Base-by-base conservation (phyloP, 73 alveolate species). In the Uronychia setigera region DNA sequence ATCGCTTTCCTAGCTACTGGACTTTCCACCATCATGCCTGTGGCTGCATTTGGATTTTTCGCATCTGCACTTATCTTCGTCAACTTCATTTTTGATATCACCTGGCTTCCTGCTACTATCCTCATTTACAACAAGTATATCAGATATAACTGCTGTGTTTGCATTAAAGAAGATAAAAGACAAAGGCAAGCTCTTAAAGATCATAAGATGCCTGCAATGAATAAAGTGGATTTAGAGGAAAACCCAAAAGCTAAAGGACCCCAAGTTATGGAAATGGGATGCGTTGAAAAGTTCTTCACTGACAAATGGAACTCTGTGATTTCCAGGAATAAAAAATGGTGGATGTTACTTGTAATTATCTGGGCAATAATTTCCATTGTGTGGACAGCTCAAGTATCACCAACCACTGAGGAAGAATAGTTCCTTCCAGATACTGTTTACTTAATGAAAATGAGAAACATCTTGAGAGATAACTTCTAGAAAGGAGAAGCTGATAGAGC, bases 1-100 rank as follows among this genome's bases (percentile, higher is more conserved):
- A 33, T 80, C 32, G 46, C 87, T 11, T 80, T 80, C 87, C 59
- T 80, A 25, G 78, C 87, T 27, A 35, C 78, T 28, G 87, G 87
- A n/a, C 32, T 80, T 30, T 80, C 80, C 9, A 26, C 35, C 1
- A 1, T 78, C 26, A 78, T 29, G 35, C 84, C 84, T 11, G 30
- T 78, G 32, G 76, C 77, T 25, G 58, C 80, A 1, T 80, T 80
- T 58, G 87, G 87, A 1, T 58, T 29, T 9, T 80, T 58, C 87
- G 29, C 80, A 5, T 67, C 80, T 29, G 27, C 33, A 26, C 13
- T 80, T 31, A 58, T 46, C 27, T 29, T 32, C 19, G 59, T 80
- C 26, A 80, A 58, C 59, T 80, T 13, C 80, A 0, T 80, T 1
- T 59, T 80, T 9, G 80, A 27, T 26, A 58, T 80, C 26, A 58